Evolutionary conservation across 2,329 filamentous ascomycete species (phyloP), one percentile per base, ranked within the genome.

Genomic region (Diatrype stigma): DNA sequence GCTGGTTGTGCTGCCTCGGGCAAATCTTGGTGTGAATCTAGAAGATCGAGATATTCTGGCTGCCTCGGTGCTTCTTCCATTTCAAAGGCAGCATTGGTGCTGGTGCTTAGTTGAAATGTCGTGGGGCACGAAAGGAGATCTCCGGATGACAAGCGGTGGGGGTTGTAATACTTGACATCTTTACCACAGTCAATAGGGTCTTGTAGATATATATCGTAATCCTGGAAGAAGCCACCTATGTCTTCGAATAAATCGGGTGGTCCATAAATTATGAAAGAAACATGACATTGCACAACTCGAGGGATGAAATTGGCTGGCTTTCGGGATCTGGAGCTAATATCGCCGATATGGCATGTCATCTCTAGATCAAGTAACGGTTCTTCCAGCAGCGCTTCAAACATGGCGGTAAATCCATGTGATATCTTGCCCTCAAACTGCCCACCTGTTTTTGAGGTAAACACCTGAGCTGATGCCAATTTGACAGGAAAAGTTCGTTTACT

Each of bases 1-100:
- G 19, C 22, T 35, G 55, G 55, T 17, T 51, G 46, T 5, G n/a
- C n/a, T 42, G 51, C 45, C 44, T 57, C 55, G n/a, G 49, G 23
- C 19, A 57, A 44, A 46, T 51, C 40, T 40, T 35, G 12, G 6
- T 34, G n/a, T 32, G 37, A 34, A 32, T 48, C 35, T 12, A 56
- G 30, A n/a, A 35, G 40, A 45, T 42, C 46, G 3, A 56, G 46
- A 10, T 51, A 12, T 32, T 57, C 56, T 14, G 28, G 48, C 1
- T 48, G 37, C 14, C 44, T 40, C n/a, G 17, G 6, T 2, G 49
- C 16, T 23, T 51, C 40, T 14, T 47, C 38, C 2, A 52, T 23
- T 23, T 55, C 44, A 26, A 52, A 16, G 22, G 8, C 11, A 21
- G n/a, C 6, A 22, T 42, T n/a, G 37, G n/a, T 12, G 6, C 3